These are phyloP conservation scores for Pseudogymnoascus sp. DNA, from an alignment of 2,329 filamentous ascomycete species.

Conservation along the genomic window DNA sequence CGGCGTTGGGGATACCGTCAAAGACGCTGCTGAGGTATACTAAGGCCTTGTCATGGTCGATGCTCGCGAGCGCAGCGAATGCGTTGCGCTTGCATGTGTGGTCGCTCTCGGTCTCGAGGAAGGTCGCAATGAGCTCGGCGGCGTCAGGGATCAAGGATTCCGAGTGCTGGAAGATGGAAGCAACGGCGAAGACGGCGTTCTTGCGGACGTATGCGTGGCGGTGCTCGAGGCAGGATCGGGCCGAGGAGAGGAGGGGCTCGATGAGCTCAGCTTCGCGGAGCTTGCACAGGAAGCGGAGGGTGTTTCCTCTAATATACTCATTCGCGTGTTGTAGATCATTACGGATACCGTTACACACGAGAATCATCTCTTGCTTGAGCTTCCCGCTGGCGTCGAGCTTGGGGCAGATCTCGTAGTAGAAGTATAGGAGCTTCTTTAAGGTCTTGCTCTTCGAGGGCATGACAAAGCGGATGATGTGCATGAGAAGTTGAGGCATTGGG, in stretches of 20 bases:
- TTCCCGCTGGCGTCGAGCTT: constrained; percentile 90
- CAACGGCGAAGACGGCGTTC: constrained; percentile 91
- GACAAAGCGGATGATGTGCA: constrained; percentile 99
- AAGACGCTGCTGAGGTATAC: constrained; percentile 83
- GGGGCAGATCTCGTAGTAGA: constrained; percentile 98
- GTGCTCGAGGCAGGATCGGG: constrained; percentile 86
- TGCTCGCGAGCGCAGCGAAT: constrained; percentile 81
- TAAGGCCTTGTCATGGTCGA: constrained; percentile 88
- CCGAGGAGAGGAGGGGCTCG: constrained; percentile 88
- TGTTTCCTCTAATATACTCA: constrained; percentile 97
- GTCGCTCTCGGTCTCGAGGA: constrained; percentile 86
- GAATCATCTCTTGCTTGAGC: constrained; percentile 98
- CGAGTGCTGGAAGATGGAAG: constrained; percentile 86
- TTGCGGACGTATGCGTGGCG: constrained; percentile 97
- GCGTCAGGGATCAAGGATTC: constrained; percentile 91
- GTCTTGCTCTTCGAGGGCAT: constrained; percentile 98
- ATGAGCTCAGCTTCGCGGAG: constrained; percentile 91
- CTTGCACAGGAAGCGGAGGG: constrained; percentile 95
- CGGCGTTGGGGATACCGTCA: constrained; percentile 86
- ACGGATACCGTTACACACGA: constrained; percentile 97
- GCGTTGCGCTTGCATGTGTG: constrained; percentile 97
- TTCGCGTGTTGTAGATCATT: constrained; percentile 97
- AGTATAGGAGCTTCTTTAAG: constrained; percentile 96
- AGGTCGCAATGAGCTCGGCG: constrained; percentile 80
- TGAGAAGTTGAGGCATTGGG: constrained; percentile 86